phyloP scores from a whole-genome alignment of 164 flowering plant genomes.

The Liquidambar formosana region DNA sequence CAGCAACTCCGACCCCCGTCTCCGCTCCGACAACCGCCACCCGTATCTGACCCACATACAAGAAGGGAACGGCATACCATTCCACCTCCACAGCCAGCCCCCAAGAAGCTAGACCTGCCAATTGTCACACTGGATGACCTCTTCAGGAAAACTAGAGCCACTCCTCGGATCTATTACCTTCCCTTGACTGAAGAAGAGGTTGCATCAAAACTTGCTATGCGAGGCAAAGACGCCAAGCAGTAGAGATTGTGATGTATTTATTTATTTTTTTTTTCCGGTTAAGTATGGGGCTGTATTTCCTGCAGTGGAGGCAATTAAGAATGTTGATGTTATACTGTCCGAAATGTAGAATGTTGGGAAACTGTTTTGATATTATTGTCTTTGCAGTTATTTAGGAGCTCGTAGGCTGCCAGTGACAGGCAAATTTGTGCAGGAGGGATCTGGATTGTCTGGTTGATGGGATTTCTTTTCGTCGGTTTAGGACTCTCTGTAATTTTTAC shows the following conservation, averaged over 20 bases:
- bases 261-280: background rate
- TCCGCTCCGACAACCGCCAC: conserved; percentile 56
- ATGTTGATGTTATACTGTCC: too few relatives aligned
- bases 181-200: conserved; percentile 87
- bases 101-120: conserved; percentile 67
- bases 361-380: conserved; percentile 25
- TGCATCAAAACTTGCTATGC: conserved; percentile 51
- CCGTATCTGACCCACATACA: conserved; percentile 39
- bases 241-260: conserved; percentile 14
- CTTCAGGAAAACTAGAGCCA: conserved; percentile 70
- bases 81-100: conserved; percentile 64
- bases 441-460: conserved; percentile 1
- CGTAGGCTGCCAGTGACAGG: conserved; percentile 6
- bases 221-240: conserved; percentile 40
- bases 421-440: conserved; percentile 3
- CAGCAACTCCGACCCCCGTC: conserved; percentile 62
- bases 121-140: conserved; percentile 84
- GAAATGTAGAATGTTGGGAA: conserved; percentile 21
- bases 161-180: conserved; percentile 83
- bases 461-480: background rate
- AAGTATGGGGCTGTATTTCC: conserved; percentile 5
- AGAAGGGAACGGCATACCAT: conserved; percentile 47
- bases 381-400: conserved; percentile 49
- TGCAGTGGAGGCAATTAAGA: too few relatives aligned
- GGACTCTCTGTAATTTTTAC: background rate